Percentiles rank a stretch among this genome's conserved stretches.
phyloP scores from a whole-genome alignment of 108 stramenopile genomes.

The Epipyxis sp. region DNA sequence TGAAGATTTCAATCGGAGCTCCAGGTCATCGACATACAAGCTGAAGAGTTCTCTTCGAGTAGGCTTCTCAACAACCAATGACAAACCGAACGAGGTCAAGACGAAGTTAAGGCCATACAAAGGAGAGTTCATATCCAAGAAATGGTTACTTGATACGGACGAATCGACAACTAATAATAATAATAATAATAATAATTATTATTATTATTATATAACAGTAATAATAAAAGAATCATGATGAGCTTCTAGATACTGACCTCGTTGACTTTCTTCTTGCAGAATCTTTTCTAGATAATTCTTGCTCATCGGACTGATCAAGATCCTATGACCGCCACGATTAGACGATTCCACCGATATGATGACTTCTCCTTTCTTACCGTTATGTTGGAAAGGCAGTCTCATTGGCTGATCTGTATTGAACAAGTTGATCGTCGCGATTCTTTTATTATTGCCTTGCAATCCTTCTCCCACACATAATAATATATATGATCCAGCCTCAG shows the following conservation, averaged over 20 bases:
- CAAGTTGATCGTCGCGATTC: constrained; percentile 13
- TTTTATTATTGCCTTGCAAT: background rate
- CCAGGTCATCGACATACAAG: constrained; percentile 7
- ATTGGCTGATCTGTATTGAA: constrained; percentile 17
- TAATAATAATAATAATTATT: too few relatives aligned
- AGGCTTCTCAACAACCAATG: constrained; percentile 14
- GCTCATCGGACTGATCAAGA: too few relatives aligned
- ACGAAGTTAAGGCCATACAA: background rate
- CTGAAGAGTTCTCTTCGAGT: constrained; percentile 25
- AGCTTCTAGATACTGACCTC: too few relatives aligned
- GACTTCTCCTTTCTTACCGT: too few relatives aligned
- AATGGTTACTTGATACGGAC: too few relatives aligned
- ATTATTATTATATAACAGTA: too few relatives aligned
- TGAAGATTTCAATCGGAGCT: background rate
- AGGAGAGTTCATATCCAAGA: background rate
- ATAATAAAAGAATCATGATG: too few relatives aligned
- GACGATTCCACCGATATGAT: too few relatives aligned
- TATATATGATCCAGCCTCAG: constrained; percentile 1
- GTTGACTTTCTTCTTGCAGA: too few relatives aligned
- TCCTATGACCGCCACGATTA: too few relatives aligned
- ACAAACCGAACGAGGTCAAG: constrained; percentile 14
- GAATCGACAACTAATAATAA: too few relatives aligned
- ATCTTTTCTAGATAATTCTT: too few relatives aligned
- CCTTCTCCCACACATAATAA: background rate
- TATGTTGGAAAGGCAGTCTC: constrained; percentile 28